Conservation (phyloP, 140 eudicot species). For the Flaveria floridana region DNA sequence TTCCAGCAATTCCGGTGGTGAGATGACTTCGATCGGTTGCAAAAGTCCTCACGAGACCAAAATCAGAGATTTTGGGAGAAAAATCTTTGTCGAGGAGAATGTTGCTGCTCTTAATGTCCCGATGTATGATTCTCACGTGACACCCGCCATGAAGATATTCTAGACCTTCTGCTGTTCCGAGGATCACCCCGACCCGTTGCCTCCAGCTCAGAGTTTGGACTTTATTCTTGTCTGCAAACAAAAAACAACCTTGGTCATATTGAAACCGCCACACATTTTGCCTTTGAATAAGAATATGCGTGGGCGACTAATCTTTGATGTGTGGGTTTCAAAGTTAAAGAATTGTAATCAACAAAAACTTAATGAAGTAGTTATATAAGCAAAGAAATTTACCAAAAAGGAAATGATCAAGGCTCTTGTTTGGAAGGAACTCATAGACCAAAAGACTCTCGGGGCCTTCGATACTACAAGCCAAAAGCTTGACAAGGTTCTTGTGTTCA, state of each 20-base stretch:
- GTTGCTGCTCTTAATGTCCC: slow-evolving; percentile 82
- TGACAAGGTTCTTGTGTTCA: slow-evolving; percentile 87
- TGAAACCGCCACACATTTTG: not conserved
- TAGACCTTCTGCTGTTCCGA: slow-evolving; percentile 84
- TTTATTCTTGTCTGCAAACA: slow-evolving; percentile 47
- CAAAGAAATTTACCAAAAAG: slow-evolving; percentile 51
- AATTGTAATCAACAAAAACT: not conserved
- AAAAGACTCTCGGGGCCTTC: slow-evolving; percentile 91
- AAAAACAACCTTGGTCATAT: not conserved
- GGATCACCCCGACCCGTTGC: slow-evolving; percentile 52
- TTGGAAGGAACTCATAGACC: slow-evolving; percentile 78
- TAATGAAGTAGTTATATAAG: not conserved
- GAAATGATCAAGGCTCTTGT: slow-evolving; percentile 73
- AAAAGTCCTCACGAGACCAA: slow-evolving; percentile 73
- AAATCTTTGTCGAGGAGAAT: slow-evolving; percentile 74
- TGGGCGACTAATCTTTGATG: not conserved
- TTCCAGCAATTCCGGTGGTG: slow-evolving; percentile 84
- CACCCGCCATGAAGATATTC: slow-evolving; percentile 68
- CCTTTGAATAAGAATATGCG: not conserved
- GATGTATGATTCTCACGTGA: slow-evolving; percentile 53
- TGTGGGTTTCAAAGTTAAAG: not conserved
- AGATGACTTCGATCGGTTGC: slow-evolving; percentile 73
- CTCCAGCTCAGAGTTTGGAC: slow-evolving; percentile 54
- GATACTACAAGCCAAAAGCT: slow-evolving; percentile 85
- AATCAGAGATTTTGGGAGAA: slow-evolving; percentile 68